A percentile compares a stretch with the other conserved stretches of the same genome.
phyloP scores from a whole-genome alignment of 306 rosid genomes.

The Vicia villosa region DNA sequence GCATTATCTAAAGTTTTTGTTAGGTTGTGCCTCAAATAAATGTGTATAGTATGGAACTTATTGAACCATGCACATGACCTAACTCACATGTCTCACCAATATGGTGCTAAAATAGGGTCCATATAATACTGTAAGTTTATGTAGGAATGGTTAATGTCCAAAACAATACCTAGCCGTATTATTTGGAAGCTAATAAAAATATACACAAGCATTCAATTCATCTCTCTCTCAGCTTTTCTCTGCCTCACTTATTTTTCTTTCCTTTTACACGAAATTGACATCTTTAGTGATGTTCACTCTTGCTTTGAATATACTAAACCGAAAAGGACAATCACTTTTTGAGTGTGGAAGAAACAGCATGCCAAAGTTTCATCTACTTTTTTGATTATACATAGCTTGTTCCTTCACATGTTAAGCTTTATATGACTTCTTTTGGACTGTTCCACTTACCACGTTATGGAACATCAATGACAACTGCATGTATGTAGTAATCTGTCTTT shows the following conservation, averaged over 20 bases:
- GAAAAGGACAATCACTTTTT: conserved; percentile 33
- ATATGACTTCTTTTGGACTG: conserved; percentile 24
- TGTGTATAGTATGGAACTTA: neutral
- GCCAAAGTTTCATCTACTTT: conserved; percentile 25
- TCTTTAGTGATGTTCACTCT: conserved; percentile 33
- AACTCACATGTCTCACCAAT: conserved; percentile 36
- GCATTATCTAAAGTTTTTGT: neutral
- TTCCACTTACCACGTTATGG: conserved; percentile 35
- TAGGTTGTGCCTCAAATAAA: conserved; percentile 5
- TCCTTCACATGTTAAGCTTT: conserved; percentile 35
- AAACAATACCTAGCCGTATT: neutral
- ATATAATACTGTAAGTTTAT: conserved; percentile 4
- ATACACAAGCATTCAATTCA: conserved; percentile 36
- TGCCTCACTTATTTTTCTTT: conserved; percentile 23
- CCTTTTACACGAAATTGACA: conserved; percentile 32
- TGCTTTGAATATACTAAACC: conserved; percentile 20
- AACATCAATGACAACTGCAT: conserved; percentile 9
- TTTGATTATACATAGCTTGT: neutral
- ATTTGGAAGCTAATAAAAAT: conserved; percentile 30
- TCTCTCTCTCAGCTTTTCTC: neutral
- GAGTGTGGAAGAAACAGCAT: conserved; percentile 32
- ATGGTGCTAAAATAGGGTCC: conserved; percentile 32
- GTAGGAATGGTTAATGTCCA: conserved; percentile 3
- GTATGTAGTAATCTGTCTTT: neutral
- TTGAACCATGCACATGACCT: conserved; percentile 34